Evolutionary conservation across 495 filamentous ascomycete genomes (phyloP).

Genomic region (Penicillium canescens): DNA sequence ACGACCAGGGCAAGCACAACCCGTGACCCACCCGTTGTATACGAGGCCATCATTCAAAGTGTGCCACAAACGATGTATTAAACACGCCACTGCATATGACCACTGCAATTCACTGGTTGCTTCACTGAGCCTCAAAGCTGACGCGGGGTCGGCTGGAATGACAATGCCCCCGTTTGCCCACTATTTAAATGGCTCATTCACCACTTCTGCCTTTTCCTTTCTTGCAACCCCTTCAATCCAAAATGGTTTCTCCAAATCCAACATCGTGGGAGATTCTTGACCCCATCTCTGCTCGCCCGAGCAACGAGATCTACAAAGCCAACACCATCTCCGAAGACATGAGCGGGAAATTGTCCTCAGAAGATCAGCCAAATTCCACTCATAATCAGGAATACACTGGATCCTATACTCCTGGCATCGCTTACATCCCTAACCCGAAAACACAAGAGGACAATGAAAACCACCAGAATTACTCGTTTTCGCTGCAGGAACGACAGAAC

Average conservation of each 20-base stretch:
- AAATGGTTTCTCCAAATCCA: neutral
- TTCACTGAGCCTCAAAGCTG: too few species aligned
- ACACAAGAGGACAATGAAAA: neutral
- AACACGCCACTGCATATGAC: too few species aligned
- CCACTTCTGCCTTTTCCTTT: too few species aligned
- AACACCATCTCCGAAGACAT: constrained; percentile 2
- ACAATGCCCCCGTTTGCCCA: too few species aligned
- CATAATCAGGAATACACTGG: neutral
- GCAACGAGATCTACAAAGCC: neutral
- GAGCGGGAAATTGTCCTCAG: neutral
- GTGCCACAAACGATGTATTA: too few species aligned
- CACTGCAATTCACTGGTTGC: too few species aligned
- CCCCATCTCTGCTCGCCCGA: neutral
- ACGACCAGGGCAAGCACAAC: neutral
- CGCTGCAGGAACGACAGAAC: neutral
- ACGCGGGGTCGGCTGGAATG: too few species aligned
- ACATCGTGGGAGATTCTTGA: too few species aligned
- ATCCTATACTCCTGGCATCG: neutral
- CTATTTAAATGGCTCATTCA: too few species aligned
- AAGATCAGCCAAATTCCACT: neutral
- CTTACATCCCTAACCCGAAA: neutral
- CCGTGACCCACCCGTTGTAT: neutral
- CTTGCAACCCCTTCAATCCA: too few species aligned
- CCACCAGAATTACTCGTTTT: neutral
- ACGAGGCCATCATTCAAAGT: neutral